phyloP scores from a whole-genome alignment of 306 rosid species.

The Hylodesmum podocarpum region DNA sequence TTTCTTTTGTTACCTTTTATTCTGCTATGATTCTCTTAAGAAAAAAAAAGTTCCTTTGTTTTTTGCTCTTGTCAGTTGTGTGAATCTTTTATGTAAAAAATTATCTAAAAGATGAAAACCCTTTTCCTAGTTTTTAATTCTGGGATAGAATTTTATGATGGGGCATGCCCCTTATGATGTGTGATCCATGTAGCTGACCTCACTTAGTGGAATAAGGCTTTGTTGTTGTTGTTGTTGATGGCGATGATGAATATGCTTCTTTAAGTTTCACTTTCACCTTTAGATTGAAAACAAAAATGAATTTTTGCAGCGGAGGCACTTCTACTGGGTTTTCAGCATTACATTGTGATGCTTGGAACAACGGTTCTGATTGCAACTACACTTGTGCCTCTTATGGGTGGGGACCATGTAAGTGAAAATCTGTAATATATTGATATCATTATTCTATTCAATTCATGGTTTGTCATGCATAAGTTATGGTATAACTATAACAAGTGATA shows the following conservation, averaged over 20 bases:
- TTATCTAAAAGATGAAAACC: not conserved
- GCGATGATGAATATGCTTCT: too few relatives aligned
- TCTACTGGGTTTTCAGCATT: conserved; percentile 86
- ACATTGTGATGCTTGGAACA: conserved; percentile 95
- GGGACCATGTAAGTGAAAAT: conserved; percentile 66
- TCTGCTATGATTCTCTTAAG: conserved; percentile 30
- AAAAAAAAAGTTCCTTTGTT: conserved; percentile 4
- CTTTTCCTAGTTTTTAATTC: conserved; percentile 5
- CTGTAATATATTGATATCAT: not conserved
- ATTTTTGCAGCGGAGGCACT: conserved; percentile 62
- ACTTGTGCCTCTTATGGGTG: conserved; percentile 93
- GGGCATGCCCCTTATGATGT: too few relatives aligned
- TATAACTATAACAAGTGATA: not conserved
- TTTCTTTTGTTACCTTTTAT: conserved; percentile 31
- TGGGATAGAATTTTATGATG: not conserved
- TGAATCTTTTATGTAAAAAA: conserved; percentile 20
- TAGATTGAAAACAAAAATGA: not conserved
- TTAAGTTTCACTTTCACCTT: not conserved
- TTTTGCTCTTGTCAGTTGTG: conserved; percentile 21
- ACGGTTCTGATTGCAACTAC: conserved; percentile 67
- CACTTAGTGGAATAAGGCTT: too few relatives aligned
- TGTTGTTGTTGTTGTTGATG: too few relatives aligned
- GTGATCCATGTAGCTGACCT: too few relatives aligned
- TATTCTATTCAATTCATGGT: not conserved
- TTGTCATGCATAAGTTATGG: not conserved